Evolutionary conservation across 2,329 filamentous ascomycete species (phyloP).

Genomic region (Curvularia verruculosa): DNA sequence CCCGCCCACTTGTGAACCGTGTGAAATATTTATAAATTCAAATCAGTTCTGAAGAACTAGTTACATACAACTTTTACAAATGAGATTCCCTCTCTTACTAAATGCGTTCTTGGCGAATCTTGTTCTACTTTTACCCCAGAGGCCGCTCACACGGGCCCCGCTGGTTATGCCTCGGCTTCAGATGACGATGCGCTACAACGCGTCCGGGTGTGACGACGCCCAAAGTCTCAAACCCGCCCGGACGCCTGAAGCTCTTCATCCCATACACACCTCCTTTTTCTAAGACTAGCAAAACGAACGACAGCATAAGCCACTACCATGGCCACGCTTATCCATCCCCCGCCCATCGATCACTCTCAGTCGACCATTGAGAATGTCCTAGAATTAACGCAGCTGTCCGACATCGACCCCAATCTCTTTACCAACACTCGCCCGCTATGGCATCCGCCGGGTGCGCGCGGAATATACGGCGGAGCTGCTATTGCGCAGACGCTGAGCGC

Average conservation of each 20-base stretch:
- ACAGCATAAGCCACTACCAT: conserved; percentile 23
- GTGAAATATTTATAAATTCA: no score
- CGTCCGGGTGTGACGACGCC: not conserved
- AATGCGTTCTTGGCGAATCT: no score
- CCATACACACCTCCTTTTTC: not conserved
- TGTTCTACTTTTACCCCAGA: no score
- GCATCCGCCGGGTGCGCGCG: conserved; percentile 89
- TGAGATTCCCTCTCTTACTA: no score
- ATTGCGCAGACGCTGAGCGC: conserved; percentile 91
- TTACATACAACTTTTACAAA: no score
- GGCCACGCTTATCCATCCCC: conserved; percentile 74
- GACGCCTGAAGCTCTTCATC: not conserved
- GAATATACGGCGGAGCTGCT: conserved; percentile 90
- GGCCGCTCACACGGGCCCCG: no score
- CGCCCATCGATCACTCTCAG: conserved; percentile 72
- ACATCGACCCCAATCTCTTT: conserved; percentile 84
- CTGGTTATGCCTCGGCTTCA: conserved; percentile 25
- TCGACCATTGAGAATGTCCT: conserved; percentile 88
- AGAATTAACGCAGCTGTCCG: conserved; percentile 79
- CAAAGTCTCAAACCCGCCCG: not conserved
- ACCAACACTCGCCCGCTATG: conserved; percentile 91
- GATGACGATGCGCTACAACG: not conserved
- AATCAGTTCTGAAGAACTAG: no score
- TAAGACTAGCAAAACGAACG: not conserved
- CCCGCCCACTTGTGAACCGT: no score